phyloP scores from a whole-genome alignment of 805 yeast species.

The Candida dajiaensis region DNA sequence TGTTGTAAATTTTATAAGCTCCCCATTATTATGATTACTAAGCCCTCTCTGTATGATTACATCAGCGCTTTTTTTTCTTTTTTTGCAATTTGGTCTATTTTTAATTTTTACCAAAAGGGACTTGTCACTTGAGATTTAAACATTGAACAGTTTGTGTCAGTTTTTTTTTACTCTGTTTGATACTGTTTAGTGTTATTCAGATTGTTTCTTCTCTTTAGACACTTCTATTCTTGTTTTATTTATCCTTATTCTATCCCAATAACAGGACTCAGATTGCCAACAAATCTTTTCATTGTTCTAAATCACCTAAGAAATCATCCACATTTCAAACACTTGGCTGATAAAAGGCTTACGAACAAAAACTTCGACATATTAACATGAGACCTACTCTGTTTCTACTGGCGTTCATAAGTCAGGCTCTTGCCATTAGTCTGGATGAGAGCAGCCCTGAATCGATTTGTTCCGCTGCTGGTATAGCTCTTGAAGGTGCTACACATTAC shows the following conservation, averaged over 20 bases:
- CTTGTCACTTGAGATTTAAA: too few species aligned
- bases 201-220: not conserved
- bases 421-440: slow-evolving; percentile 28
- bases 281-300: not conserved
- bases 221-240: not conserved
- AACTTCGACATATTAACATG: not conserved
- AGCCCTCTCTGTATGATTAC: too few species aligned
- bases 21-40: too few species aligned
- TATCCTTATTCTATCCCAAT: not conserved
- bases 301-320: not conserved
- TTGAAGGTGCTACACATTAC: slow-evolving; percentile 63
- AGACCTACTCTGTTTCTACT: not conserved
- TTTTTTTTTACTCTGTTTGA: too few species aligned
- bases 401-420: not conserved
- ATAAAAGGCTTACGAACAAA: not conserved
- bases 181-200: not conserved
- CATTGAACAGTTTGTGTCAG: not conserved
- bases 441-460: slow-evolving; percentile 42
- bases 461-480: slow-evolving; percentile 49
- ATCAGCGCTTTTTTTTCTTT: not conserved
- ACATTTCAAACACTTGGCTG: not conserved
- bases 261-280: not conserved
- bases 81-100: not conserved
- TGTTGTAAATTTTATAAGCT: too few species aligned
- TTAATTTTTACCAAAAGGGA: too few species aligned